phyloP scores from a whole-genome alignment of 2,329 filamentous ascomycete genomes.

The Orbilia oligospora region DNA sequence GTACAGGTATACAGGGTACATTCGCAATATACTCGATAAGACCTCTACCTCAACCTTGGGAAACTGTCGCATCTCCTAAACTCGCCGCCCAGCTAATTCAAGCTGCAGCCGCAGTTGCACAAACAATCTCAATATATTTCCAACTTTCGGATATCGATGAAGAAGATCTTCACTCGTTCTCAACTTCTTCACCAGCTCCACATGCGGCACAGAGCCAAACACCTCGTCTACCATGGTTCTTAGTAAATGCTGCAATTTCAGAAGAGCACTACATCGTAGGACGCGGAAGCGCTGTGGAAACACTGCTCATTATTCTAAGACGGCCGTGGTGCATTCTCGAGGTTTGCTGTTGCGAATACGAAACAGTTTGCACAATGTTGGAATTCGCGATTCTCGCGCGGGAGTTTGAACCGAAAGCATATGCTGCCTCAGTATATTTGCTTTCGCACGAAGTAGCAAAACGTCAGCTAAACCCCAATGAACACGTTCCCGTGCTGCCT shows the following conservation, averaged over 20 bases:
- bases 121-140: constrained; percentile 41
- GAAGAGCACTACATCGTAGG: constrained; percentile 37
- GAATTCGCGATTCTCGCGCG: constrained; percentile 30
- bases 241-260: constrained; percentile 43
- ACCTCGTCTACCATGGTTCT: constrained; percentile 43
- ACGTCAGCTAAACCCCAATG: background rate
- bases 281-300: constrained; percentile 18
- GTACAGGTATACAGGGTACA: constrained; percentile 25
- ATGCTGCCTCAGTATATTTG: constrained; percentile 35
- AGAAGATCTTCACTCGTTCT: constrained; percentile 38
- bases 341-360: constrained; percentile 44
- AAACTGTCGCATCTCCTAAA: constrained; percentile 11
- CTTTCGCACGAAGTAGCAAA: constrained; percentile 34
- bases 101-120: constrained; percentile 21
- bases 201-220: constrained; percentile 15
- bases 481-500: background rate
- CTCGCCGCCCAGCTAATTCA: background rate
- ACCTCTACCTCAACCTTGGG: constrained; percentile 15
- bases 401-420: constrained; percentile 25
- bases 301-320: constrained; percentile 38
- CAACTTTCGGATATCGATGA: constrained; percentile 15
- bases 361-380: constrained; percentile 26
- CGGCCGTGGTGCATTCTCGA: constrained; percentile 53
- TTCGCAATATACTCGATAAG: constrained; percentile 49
- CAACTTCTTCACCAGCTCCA: constrained; percentile 20